These are phyloP conservation scores for Mycena vulgaris DNA, from an alignment of 768 basidiomycete genomes.

Conservation along the genomic window DNA sequence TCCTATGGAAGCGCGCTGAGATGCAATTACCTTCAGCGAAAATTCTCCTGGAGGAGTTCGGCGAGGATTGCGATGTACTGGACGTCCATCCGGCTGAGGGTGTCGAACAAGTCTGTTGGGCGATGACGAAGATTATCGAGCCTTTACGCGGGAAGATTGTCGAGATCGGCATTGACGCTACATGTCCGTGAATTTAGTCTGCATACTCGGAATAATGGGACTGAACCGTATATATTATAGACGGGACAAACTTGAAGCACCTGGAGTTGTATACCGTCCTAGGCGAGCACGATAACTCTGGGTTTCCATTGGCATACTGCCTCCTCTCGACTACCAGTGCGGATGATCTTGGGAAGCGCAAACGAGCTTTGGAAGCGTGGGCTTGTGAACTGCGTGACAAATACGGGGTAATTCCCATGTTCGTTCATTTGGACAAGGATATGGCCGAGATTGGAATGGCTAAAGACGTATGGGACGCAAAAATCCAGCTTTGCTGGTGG, in stretches of 20 bases:
- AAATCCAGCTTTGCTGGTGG: conserved; percentile 37
- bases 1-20: conserved; percentile 36
- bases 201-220: neutral
- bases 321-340: conserved; percentile 41
- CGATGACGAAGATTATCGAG: conserved; percentile 36
- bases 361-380: conserved; percentile 26
- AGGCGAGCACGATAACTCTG: conserved; percentile 42
- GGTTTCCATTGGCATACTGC: conserved; percentile 43
- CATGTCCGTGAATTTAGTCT: conserved; percentile 7
- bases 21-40: conserved; percentile 36
- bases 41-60: conserved; percentile 32
- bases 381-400: conserved; percentile 21
- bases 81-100: conserved; percentile 12
- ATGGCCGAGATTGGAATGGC: conserved; percentile 33
- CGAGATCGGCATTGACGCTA: conserved; percentile 44
- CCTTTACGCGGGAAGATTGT: conserved; percentile 37
- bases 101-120: conserved; percentile 15
- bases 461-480: conserved; percentile 28
- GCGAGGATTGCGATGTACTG: conserved; percentile 34
- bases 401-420: conserved; percentile 30
- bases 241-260: conserved; percentile 42
- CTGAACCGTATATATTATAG: neutral
- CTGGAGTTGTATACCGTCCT: conserved; percentile 45
- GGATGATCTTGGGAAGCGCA: conserved; percentile 38
- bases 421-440: conserved; percentile 39